Conservation (phyloP, 2,329 filamentous ascomycete species). For the Metarhizium humberi region DNA sequence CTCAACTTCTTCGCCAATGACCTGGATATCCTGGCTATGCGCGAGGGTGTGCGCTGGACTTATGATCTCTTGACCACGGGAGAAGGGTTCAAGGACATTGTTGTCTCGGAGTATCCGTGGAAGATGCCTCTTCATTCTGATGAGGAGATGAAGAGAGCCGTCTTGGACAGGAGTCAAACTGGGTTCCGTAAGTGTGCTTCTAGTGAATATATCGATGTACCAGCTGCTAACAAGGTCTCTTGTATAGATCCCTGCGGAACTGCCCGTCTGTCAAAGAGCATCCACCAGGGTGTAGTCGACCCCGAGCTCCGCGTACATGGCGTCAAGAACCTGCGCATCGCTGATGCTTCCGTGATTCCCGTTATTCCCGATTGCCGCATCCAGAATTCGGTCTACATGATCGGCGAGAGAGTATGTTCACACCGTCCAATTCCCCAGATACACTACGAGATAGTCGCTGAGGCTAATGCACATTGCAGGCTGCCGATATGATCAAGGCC, state of each 20-base stretch:
- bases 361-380: constrained; percentile 46
- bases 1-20: constrained; percentile 51
- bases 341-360: constrained; percentile 47
- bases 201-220: background rate
- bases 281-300: constrained; percentile 44
- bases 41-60: constrained; percentile 45
- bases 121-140: constrained; percentile 47
- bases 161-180: constrained; percentile 39
- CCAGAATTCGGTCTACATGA: constrained; percentile 51
- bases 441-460: background rate
- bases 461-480: constrained; percentile 5
- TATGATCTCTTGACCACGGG: constrained; percentile 50
- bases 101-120: constrained; percentile 49
- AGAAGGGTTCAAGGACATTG: constrained; percentile 45
- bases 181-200: constrained; percentile 2
- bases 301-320: constrained; percentile 41
- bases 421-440: background rate
- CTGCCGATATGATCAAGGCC: constrained; percentile 9
- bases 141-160: constrained; percentile 43
- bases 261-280: constrained; percentile 38
- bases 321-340: constrained; percentile 41
- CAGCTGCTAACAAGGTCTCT: background rate
- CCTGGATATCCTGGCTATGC: constrained; percentile 46
- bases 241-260: constrained; percentile 44
- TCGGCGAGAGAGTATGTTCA: constrained; percentile 39